A percentile compares a stretch with the other conserved stretches of the same genome.
Conservation (phyloP, 1,284 basidiomycete species). For the Cryptococcus sp. region DNA sequence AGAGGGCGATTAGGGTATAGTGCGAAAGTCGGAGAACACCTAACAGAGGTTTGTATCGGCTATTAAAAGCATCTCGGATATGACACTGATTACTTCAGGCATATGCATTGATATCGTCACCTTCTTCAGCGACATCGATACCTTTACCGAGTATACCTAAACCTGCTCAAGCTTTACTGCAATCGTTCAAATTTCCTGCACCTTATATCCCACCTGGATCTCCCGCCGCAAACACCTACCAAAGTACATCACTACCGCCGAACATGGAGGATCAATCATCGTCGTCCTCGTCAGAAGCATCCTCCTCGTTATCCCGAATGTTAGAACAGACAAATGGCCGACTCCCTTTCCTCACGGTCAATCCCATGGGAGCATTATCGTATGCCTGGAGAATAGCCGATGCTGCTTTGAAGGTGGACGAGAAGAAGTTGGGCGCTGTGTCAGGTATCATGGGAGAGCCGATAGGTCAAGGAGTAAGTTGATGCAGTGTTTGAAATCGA, state of each 20-base stretch:
- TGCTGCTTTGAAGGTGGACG: slow-evolving; percentile 19
- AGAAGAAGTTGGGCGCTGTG: slow-evolving; percentile 10
- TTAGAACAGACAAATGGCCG: slow-evolving; percentile 7
- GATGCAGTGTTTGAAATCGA: neutral
- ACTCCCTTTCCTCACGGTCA: slow-evolving; percentile 24
- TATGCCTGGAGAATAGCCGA: slow-evolving; percentile 42
- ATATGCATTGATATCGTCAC: slow-evolving; percentile 32
- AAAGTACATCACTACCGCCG: neutral
- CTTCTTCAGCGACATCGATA: slow-evolving; percentile 22
- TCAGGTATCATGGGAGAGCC: slow-evolving; percentile 36
- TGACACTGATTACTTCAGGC: slow-evolving; percentile 21
- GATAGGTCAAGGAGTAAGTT: slow-evolving; percentile 31
- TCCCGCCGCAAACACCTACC: neutral
- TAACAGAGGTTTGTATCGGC: slow-evolving; percentile 31
- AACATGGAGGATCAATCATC: neutral
- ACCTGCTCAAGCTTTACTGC: neutral
- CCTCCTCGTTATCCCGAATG: neutral
- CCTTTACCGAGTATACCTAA: slow-evolving; percentile 24
- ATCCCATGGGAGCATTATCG: slow-evolving; percentile 28
- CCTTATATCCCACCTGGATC: slow-evolving; percentile 3
- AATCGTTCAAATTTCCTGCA: slow-evolving; percentile 1
- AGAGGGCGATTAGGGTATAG: slow-evolving; percentile 25
- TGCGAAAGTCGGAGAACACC: slow-evolving; percentile 32
- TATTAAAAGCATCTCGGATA: neutral
- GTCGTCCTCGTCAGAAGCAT: neutral